Evolutionary conservation across 2,329 filamentous ascomycete species (phyloP).

Genomic region (Claviceps monticola): DNA sequence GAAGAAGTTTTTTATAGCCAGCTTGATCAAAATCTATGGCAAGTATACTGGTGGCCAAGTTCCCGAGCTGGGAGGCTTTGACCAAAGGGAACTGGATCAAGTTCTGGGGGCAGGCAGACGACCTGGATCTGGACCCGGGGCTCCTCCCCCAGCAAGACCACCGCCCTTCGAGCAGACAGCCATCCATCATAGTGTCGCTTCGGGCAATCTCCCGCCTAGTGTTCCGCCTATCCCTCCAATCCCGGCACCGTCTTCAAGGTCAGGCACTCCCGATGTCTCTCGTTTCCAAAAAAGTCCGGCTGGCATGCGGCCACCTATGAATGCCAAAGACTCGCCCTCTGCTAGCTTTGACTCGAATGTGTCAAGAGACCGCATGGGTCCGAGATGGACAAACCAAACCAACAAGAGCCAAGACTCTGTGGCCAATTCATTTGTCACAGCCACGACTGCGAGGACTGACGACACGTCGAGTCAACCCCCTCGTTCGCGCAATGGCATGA

Average conservation of each 20-base stretch:
- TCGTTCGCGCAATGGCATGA: constrained; percentile 37
- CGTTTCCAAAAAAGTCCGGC: constrained; percentile 17
- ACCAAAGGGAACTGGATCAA: constrained; percentile 61
- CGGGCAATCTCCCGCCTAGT: constrained; percentile 6
- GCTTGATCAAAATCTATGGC: constrained; percentile 86
- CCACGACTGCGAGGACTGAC: constrained; percentile 29
- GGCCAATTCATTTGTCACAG: constrained; percentile 26
- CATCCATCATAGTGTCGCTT: constrained; percentile 10
- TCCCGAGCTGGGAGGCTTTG: constrained; percentile 73
- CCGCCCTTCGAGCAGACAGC: constrained; percentile 14
- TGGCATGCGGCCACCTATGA: constrained; percentile 20
- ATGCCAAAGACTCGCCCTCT: constrained; percentile 33
- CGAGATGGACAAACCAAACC: constrained; percentile 33
- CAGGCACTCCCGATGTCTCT: constrained; percentile 12
- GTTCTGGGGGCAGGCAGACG: constrained; percentile 48
- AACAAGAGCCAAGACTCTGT: constrained; percentile 47
- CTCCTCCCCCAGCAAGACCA: constrained; percentile 11
- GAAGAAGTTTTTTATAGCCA: constrained; percentile 97
- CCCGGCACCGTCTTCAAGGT: constrained; percentile 9
- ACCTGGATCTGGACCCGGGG: constrained; percentile 15
- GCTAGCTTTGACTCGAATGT: constrained; percentile 36
- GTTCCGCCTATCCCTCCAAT: constrained; percentile 6
- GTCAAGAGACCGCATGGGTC: constrained; percentile 23
- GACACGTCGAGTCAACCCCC: constrained; percentile 36
- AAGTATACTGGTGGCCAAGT: constrained; percentile 86